Evolutionary conservation across 257 asterid species (phyloP), one percentile per base, ranked within the genome.

Genomic region (Ocimum tenuiflorum): DNA sequence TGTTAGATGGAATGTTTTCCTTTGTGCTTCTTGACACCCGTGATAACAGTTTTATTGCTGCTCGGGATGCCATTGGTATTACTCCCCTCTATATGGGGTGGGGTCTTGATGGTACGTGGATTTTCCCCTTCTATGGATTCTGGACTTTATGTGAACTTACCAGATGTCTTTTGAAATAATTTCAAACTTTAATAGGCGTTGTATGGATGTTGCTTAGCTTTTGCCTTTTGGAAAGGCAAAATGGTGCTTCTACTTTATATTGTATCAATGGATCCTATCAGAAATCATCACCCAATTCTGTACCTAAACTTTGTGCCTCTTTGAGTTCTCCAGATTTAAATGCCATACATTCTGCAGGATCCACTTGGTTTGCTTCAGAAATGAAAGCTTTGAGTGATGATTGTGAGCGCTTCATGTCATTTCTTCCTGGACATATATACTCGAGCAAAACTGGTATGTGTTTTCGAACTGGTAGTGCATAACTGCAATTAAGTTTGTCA

Each of bases 1-100:
- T 90, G 99, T 71, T 94, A 82, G 99, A 94, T 75, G 99, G 99
- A 70, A 94, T 94, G 99, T 94, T 94, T 70, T 88, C 99, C 46
- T 94, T 94, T 75, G 99, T 94, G 80, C 97, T 94, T 75, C 95
- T 94, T 70, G 97, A 94, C 79, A 94, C 96, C 68, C 95, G 95
- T 43, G 95, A 90, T 65, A 90, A 86, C 75, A 86, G 95, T 81
- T 90, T 85, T 82, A 94, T 94, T 62, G 99, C 99, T 79, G 97
- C 97, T 69, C 96, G 99, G 74, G 99, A 94, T 88, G 96, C 97
- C 71, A 90, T 94, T 76, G 99, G 99, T 45, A 94, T 94, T 73
- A 88, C 97, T 42, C 97, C 99, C 53, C 97, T 94, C 76, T 94
- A 94, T 78, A 53, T 90, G 22, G 99, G 99, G 38, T 90, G 99